phyloP scores from a whole-genome alignment of 2,329 filamentous ascomycete species.

The Penicillium sp. region DNA sequence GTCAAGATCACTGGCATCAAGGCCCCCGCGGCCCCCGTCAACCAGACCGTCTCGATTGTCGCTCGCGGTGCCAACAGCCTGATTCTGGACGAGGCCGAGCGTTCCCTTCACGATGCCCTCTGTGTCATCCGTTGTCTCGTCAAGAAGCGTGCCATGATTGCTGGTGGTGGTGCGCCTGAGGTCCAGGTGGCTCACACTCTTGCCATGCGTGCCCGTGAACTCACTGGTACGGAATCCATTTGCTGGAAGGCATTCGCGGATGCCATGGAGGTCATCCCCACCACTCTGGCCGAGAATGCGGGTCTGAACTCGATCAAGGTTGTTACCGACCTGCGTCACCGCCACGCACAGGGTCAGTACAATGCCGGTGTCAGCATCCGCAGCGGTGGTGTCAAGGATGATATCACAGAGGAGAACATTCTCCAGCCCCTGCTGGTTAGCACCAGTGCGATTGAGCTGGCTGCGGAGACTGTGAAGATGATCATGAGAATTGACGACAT shows the following conservation, averaged over 20 bases:
- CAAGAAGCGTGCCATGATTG: conserved; percentile 99
- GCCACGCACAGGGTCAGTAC: conserved; percentile 92
- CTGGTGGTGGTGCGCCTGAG: conserved; percentile 93
- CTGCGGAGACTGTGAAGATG: conserved; percentile 99
- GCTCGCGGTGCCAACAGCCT: conserved; percentile 91
- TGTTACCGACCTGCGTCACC: conserved; percentile 90
- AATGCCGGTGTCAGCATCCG: conserved; percentile 98
- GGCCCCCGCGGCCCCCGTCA: conserved; percentile 62
- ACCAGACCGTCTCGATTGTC: conserved; percentile 88
- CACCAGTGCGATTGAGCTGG: conserved; percentile 95
- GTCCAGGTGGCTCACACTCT: conserved; percentile 93
- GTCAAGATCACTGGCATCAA: conserved; percentile 95
- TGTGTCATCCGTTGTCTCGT: conserved; percentile 97
- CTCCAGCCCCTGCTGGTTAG: conserved; percentile 94
- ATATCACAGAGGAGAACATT: conserved; percentile 96
- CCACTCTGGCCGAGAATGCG: conserved; percentile 94
- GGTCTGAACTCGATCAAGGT: conserved; percentile 99
- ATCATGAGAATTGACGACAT: conserved; percentile 72
- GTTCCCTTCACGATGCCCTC: conserved; percentile 93
- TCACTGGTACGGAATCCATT: conserved; percentile 91
- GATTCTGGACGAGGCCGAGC: conserved; percentile 96
- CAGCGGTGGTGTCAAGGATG: conserved; percentile 93
- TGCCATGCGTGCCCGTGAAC: conserved; percentile 76
- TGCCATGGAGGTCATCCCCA: conserved; percentile 95
- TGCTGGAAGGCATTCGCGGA: conserved; percentile 99